Evolutionary conservation across 345 rosid species (phyloP).

Genomic region (Leavenworthia alabamica): DNA sequence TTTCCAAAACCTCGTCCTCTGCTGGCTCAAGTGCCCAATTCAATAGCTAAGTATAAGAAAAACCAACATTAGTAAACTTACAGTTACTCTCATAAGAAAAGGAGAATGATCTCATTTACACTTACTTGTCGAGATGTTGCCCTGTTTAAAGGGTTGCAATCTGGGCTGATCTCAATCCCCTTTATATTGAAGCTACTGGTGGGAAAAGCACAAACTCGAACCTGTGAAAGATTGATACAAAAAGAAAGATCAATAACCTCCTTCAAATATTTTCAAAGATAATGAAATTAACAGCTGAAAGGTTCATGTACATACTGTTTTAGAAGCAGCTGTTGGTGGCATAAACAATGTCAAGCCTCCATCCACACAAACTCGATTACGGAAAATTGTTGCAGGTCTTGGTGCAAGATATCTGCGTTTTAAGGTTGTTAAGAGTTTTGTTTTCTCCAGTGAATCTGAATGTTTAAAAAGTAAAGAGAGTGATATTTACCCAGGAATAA

Average conservation of each 20-base stretch:
- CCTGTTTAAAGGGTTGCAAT: constrained; percentile 74
- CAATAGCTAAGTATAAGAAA: constrained; percentile 45
- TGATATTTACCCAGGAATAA: constrained; percentile 73
- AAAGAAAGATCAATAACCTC: background rate
- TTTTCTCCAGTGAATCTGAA: background rate
- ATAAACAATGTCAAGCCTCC: constrained; percentile 93
- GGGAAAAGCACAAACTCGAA: constrained; percentile 85
- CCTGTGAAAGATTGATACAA: constrained; percentile 35
- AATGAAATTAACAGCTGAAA: background rate
- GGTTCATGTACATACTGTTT: constrained; percentile 49
- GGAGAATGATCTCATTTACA: background rate
- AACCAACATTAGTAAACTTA: background rate
- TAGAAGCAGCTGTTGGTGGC: constrained; percentile 92
- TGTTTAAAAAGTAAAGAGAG: constrained; percentile 9
- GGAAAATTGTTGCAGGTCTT: constrained; percentile 76
- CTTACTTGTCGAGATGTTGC: constrained; percentile 67
- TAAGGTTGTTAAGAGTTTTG: background rate
- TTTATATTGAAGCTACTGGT: constrained; percentile 48
- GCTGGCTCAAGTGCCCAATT: constrained; percentile 97
- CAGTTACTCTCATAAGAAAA: background rate
- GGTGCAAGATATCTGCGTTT: constrained; percentile 90
- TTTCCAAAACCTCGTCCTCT: constrained; percentile 59
- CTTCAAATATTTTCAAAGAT: background rate
- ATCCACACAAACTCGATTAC: constrained; percentile 80
- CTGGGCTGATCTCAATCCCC: constrained; percentile 87